Evolutionary conservation across 805 yeast species (phyloP).

Genomic region (Crinitomyces ghanaensis): DNA sequence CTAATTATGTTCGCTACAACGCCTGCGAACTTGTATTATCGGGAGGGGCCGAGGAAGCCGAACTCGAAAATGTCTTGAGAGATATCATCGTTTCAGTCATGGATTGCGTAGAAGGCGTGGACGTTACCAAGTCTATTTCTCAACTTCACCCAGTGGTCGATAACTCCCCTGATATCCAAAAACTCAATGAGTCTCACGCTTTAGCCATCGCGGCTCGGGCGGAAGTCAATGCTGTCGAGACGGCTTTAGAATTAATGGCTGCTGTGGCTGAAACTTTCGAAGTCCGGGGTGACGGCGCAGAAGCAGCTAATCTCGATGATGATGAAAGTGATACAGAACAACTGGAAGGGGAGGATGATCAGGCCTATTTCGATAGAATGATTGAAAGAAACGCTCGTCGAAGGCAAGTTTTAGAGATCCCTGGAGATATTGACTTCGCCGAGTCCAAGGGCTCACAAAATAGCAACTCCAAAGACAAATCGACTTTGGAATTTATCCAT

Average conservation of each 20-base stretch:
- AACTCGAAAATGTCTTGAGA: conserved; percentile 8
- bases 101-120: conserved; percentile 8
- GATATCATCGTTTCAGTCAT: conserved; percentile 12
- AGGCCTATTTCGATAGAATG: conserved; percentile 8
- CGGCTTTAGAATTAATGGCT: conserved; percentile 64
- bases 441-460: conserved; percentile 7
- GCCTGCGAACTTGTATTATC: too few species aligned
- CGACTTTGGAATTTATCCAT: conserved; percentile 9
- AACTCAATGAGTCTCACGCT: conserved; percentile 12
- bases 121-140: conserved; percentile 8
- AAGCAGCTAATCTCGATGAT: conserved; percentile 4
- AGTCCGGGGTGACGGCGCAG: conserved; percentile 11
- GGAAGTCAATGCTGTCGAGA: conserved; percentile 50
- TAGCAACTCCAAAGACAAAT: conserved; percentile 1
- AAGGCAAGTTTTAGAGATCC: not conserved
- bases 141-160: conserved; percentile 11
- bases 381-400: conserved; percentile 6
- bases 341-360: conserved; percentile 10
- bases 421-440: conserved; percentile 11
- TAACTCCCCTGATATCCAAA: too few species aligned
- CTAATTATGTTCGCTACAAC: conserved; percentile 22
- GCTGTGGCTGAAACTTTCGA: conserved; percentile 54
- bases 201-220: conserved; percentile 23
- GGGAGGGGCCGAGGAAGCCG: too few species aligned
- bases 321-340: conserved; percentile 8